Percentiles rank a stretch among this genome's conserved stretches.
Evolutionary conservation across 1,284 basidiomycete genomes (phyloP).

Genomic region (Wallemia mellicola): DNA sequence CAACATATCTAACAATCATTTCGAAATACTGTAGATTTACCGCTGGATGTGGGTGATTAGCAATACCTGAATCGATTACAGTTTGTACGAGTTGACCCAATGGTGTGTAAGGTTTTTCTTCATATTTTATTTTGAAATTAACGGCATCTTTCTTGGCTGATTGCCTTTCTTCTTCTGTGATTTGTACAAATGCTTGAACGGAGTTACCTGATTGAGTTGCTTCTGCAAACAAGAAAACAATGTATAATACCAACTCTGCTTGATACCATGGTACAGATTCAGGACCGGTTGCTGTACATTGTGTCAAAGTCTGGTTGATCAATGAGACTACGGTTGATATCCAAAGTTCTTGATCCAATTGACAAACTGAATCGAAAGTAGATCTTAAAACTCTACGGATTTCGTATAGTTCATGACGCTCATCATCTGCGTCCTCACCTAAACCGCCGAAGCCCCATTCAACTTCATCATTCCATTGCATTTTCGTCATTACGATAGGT

Average conservation of each 20-base stretch:
- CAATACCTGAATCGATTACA: slow-evolving; percentile 54
- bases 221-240: slow-evolving; percentile 82
- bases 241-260: slow-evolving; percentile 66
- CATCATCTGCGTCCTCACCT: slow-evolving; percentile 57
- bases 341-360: slow-evolving; percentile 52
- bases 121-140: slow-evolving; percentile 40
- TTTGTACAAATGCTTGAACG: slow-evolving; percentile 13
- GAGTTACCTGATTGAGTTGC: slow-evolving; percentile 33
- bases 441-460: slow-evolving; percentile 72
- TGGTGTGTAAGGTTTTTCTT: slow-evolving; percentile 54
- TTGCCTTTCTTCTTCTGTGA: slow-evolving; percentile 3
- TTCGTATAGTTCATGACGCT: slow-evolving; percentile 49
- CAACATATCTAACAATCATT: slow-evolving; percentile 62
- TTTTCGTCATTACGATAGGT: slow-evolving; percentile 47
- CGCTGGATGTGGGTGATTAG: slow-evolving; percentile 50
- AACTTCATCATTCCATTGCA: slow-evolving; percentile 25
- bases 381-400: slow-evolving; percentile 35
- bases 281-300: slow-evolving; percentile 27
- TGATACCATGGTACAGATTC: slow-evolving; percentile 55
- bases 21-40: slow-evolving; percentile 90
- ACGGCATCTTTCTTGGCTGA: slow-evolving; percentile 22
- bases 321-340: slow-evolving; percentile 37
- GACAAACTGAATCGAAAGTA: slow-evolving; percentile 38
- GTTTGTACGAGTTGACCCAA: slow-evolving; percentile 71
- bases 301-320: slow-evolving; percentile 37